Conservation (phyloP, 306 rosid species). For the Erythrophleum fordii region DNA sequence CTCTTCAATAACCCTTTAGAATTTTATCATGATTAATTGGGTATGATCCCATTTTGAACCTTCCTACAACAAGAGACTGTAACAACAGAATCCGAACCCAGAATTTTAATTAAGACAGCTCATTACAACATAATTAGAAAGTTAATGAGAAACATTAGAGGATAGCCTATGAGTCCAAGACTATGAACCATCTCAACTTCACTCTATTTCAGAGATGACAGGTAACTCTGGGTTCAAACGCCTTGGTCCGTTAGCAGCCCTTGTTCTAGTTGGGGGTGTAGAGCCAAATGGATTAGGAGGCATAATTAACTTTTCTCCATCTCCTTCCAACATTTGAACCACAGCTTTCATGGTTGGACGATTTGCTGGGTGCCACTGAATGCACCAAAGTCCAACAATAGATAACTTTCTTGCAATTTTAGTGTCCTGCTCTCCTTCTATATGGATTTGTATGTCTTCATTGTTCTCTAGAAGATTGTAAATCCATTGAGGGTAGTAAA, state of each 20-base stretch:
- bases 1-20: too few species aligned
- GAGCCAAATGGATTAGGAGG: conserved; percentile 47
- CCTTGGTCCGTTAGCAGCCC: background rate
- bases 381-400: conserved; percentile 14
- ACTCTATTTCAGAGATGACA: conserved; percentile 34
- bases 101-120: background rate
- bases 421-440: conserved; percentile 30
- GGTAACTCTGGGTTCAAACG: background rate
- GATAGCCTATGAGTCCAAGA: background rate
- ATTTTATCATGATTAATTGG: background rate
- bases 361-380: background rate
- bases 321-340: conserved; percentile 44
- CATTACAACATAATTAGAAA: background rate
- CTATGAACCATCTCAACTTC: background rate
- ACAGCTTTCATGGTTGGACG: conserved; percentile 46
- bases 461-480: conserved; percentile 35
- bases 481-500: conserved; percentile 41
- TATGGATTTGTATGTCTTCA: conserved; percentile 29
- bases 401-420: conserved; percentile 44
- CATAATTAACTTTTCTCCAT: conserved; percentile 28
- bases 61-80: background rate
- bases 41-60: background rate
- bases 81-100: background rate
- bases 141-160: background rate
- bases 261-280: background rate